Percentiles rank a stretch among this genome's conserved stretches.
phyloP scores from a whole-genome alignment of 495 filamentous ascomycete species.

The Penicillium verhagenii region DNA sequence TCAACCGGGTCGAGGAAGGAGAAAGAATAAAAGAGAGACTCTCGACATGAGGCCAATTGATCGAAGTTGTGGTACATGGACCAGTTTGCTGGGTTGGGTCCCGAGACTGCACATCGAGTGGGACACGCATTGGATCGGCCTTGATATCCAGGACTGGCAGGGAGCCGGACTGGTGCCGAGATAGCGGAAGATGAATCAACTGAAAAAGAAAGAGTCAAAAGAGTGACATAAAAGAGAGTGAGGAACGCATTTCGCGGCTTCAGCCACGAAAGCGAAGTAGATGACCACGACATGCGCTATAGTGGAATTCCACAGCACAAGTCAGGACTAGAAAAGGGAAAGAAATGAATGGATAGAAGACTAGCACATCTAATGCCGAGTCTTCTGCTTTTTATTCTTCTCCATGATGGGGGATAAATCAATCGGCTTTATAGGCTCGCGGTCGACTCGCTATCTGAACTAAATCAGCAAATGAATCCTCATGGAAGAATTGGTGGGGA shows the following conservation, averaged over 20 bases:
- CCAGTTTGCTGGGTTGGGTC: constrained; percentile 31
- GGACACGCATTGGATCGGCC: not conserved
- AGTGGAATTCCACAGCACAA: no score
- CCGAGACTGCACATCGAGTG: constrained; percentile 18
- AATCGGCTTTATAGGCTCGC: not conserved
- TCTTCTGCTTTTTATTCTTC: not conserved
- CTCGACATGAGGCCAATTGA: constrained; percentile 20
- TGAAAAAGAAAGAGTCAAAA: not conserved
- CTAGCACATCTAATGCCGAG: not conserved
- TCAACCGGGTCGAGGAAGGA: constrained; percentile 31
- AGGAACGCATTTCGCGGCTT: no score
- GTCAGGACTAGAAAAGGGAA: no score
- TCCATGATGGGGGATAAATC: not conserved
- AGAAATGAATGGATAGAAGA: not conserved
- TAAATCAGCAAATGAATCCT: not conserved
- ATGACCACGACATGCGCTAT: no score
- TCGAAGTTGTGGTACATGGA: constrained; percentile 30
- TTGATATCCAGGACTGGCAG: not conserved
- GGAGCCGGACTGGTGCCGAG: not conserved
- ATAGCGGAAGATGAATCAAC: not conserved
- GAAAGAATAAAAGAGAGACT: constrained; percentile 33
- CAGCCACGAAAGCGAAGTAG: no score
- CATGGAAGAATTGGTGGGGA: no score
- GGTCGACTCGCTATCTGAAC: not conserved
- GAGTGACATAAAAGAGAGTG: not conserved